Base-by-base conservation (phyloP, 371 early-diverging fungal species). In the Lichtheimia ramosa region DNA sequence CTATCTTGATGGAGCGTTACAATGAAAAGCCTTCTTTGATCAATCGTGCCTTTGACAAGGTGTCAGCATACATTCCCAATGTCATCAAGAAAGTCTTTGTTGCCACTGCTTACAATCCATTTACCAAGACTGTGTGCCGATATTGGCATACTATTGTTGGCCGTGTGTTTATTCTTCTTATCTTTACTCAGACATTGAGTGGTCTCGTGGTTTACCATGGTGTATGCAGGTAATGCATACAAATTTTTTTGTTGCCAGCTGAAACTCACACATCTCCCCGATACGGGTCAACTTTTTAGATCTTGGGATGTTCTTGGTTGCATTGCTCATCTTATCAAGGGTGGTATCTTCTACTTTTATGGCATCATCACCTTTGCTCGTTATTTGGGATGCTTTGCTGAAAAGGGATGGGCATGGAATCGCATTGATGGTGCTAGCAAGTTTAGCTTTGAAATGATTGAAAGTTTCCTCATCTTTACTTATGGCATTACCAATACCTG, bases 401-500 rank as follows among this genome's bases (percentile, higher is more conserved):
- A 77, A 18, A 59, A 68, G 23, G 81, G 81, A 5, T 80, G 81
- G 81, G 77, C 81, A 48, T 80, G 81, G 81, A 80, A 80, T 43
- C 59, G 66, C 12, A 52, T 71, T 8, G 66, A 73, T 23, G 64
- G 68, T 23, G 77, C 66, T 5, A 67, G 66, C 59, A 61, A 62
- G 8, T 77, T 68, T 51, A 75, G 75, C 39, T 80, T 80, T 69
- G 81, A 80, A 63, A 75, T 75, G 75, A 73, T 80, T 43, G 81
- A 80, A 55, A 63, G 59, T 2, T 18, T 56, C 5, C 59, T 82
- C 24, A 86, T 86, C 21, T 83, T 84, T 63, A 64, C 60, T 12
- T 86, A 85, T 70, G 87, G 87, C 50, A 83, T 84, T 50, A 79
- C 84, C 51, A 86, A 86, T 58, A 85, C 87, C 2, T 86, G 85